Base-by-base conservation (phyloP, 2,329 filamentous ascomycete species). In the Colletotrichum limetticola region DNA sequence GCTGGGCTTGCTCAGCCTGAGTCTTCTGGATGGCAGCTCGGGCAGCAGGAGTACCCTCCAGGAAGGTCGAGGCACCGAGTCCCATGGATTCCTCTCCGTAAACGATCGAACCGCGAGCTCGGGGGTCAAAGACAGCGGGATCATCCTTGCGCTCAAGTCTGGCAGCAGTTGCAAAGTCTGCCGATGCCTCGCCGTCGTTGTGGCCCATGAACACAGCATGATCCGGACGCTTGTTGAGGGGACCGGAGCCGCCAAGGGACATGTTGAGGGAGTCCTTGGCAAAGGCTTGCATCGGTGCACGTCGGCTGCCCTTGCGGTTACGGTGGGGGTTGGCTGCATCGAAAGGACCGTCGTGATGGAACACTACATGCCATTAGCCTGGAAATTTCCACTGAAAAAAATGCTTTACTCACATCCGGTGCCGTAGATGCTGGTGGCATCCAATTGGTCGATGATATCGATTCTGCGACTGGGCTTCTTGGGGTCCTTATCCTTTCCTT, bases 261-360 rank as follows among this genome's bases (percentile, higher is more conserved):
- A 98, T 98, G 86, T 99, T 99, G 74, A 94, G 89, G 1, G 95
- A 98, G 78, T 94, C 95, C 78, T 94, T 94, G 26, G 97, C 95
- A 83, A 98, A 99, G 2, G 97, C 97, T 81, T 97, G 92, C 95
- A 99, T 98, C 0, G 97, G 97, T 7, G 97, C 95, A 67, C 93
- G 91, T 73, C 92, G 91, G 78, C 93, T 92, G 78, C 92, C 94
- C 79, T 94, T 93, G 71, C 94, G 92, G 83, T 98, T 99, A 76
- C 97, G 94, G 81, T 97, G 94, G 5, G 97, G 95, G 82, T 98
- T 97, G 81, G 97, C 94, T 24, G 97, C 97, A 83, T 99, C 97
- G 78, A 98, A 99, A 5, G 97, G 97, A 1, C 97, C 97, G 79
- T 98, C 97, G 80, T 99, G 97, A 79, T 99, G 97, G 84, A 98